Base-by-base conservation (phyloP, 257 asterid genomes). In the Gentiana macrophylla region DNA sequence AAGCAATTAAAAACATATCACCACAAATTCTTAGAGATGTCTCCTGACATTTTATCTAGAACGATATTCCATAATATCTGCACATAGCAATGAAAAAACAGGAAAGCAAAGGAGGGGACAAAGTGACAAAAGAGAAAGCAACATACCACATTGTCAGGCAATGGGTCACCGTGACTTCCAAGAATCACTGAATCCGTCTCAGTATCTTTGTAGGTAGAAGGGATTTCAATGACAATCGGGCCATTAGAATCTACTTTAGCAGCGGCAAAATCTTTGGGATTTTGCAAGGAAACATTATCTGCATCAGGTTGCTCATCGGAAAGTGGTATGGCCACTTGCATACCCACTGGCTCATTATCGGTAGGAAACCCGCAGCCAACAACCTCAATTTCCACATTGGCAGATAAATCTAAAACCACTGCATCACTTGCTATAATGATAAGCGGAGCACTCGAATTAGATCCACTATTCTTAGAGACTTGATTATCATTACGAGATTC, bases 401-500 rank as follows among this genome's bases (percentile, higher is more conserved):
- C 60, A 57, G 70, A 36, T 33, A 51, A 11, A 12, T 35, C 56
- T 50, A 72, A 50, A 35, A 52, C 38, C 24, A 50, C 55, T n/a
- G 51, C 54, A 50, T 63, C 43, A 53, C 58, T 64, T 55, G 36
- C 55, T 49, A 24, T 56, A 55, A 35, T 3, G 34, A 15, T 61
- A 69, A 34, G 44, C 62, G 34, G 66, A 4, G 44, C 62, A 50
- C 53, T 46, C 48, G 49, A 24, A 71, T 11, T 36, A 50, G 49
- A 50, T 61, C 65, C 36, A 24, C 24, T 24, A 24, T 24, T 35
- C 34, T n/a, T 8, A 34, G 67, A 8, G 45, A 37, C 33, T 54
- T 33, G 38, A 52, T 74, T 59, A 61, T 66, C 72, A 55, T 70
- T 52, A 59, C 48, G 62, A 35, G 62, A 66, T 67, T 70, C 69